Percentiles rank a stretch among this genome's conserved stretches.
These are phyloP conservation scores for Salvia splendens DNA, from an alignment of 257 asterid species.

Conservation along the genomic window DNA sequence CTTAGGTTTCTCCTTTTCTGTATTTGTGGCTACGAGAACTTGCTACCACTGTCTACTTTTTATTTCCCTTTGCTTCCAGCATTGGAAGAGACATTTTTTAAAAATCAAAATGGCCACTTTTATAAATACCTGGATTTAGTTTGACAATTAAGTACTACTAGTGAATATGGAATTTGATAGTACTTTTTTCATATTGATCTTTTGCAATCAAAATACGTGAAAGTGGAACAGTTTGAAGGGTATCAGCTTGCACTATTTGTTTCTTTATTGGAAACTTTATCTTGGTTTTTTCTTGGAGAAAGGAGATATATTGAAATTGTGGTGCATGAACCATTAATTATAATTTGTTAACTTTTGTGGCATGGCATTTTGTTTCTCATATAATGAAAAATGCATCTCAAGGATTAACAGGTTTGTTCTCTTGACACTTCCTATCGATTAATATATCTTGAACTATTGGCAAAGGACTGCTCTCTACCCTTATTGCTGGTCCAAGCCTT, in stretches of 20 bases:
- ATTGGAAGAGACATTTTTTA: not conserved
- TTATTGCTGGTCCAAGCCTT: conserved; percentile 6
- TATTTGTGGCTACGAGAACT: not conserved
- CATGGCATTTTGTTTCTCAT: not conserved
- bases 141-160: not conserved
- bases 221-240: not conserved
- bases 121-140: not conserved
- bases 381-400: not conserved
- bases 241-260: not conserved
- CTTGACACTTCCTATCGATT: no score
- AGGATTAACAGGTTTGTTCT: not conserved
- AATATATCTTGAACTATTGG: not conserved
- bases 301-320: conserved; percentile 14
- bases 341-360: not conserved
- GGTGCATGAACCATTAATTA: not conserved
- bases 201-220: not conserved
- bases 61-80: not conserved
- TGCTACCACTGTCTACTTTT: not conserved
- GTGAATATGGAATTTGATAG: not conserved
- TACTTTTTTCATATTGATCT: not conserved
- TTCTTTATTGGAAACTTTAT: not conserved
- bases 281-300: conserved; percentile 1
- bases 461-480: not conserved
- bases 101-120: no score
- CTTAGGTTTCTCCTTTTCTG: not conserved